phyloP scores from a whole-genome alignment of 2,329 filamentous ascomycete genomes.

The Mycosphaerella arachidis region DNA sequence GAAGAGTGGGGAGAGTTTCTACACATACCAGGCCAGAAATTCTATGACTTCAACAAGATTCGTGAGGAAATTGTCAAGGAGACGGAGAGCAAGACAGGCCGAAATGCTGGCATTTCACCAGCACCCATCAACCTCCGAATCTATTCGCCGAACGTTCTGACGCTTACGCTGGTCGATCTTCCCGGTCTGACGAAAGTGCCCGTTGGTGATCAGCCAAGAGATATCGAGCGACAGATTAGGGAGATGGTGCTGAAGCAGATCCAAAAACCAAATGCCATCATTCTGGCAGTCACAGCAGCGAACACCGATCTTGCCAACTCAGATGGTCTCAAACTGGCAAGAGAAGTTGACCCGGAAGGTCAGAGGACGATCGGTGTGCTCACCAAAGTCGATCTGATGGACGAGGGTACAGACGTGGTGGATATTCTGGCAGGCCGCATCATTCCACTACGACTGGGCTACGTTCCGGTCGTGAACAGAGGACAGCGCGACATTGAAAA shows the following conservation, averaged over 20 bases:
- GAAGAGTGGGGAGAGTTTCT: slow-evolving; percentile 99
- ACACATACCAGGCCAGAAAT: slow-evolving; percentile 95
- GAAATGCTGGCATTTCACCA: slow-evolving; percentile 93
- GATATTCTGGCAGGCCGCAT: slow-evolving; percentile 97
- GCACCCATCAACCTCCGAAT: slow-evolving; percentile 96
- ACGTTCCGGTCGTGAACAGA: slow-evolving; percentile 96
- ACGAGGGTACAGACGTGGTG: slow-evolving; percentile 95
- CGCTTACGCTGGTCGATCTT: slow-evolving; percentile 91
- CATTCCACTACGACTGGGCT: slow-evolving; percentile 89
- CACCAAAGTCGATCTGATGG: slow-evolving; percentile 98
- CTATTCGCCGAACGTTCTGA: slow-evolving; percentile 97
- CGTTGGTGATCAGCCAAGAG: slow-evolving; percentile 90
- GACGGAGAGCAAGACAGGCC: slow-evolving; percentile 92
- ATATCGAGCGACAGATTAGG: slow-evolving; percentile 93
- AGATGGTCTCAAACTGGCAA: slow-evolving; percentile 89
- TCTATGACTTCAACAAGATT: slow-evolving; percentile 97
- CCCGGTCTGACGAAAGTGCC: slow-evolving; percentile 95
- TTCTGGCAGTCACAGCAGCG: slow-evolving; percentile 90
- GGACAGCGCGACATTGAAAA: slow-evolving; percentile 98
- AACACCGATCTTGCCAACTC: slow-evolving; percentile 99
- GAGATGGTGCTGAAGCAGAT: slow-evolving; percentile 99
- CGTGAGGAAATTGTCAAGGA: slow-evolving; percentile 95
- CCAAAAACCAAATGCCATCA: slow-evolving; percentile 96
- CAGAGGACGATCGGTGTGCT: slow-evolving; percentile 97
- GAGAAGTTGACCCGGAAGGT: slow-evolving; percentile 95